A percentile compares a stretch with the other conserved stretches of the same genome.
Evolutionary conservation across 805 yeast genomes (phyloP).

Genomic region (Schwanniomyces polymorphus): DNA sequence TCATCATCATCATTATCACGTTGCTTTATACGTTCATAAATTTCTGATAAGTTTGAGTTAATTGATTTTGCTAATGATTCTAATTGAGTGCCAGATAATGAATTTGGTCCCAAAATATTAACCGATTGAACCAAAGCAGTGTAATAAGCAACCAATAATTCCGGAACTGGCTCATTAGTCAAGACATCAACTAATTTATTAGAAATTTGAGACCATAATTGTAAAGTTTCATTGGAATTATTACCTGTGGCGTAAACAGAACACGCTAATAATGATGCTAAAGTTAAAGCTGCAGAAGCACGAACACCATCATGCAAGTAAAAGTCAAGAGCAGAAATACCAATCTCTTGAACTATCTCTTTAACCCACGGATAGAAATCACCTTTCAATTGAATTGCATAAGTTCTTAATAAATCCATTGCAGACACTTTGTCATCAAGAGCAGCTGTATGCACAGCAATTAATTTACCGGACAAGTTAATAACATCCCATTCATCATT

Average conservation of each 20-base stretch:
- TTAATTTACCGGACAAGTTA: slow-evolving; percentile 84
- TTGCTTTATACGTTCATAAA: slow-evolving; percentile 65
- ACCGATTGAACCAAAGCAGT: slow-evolving; percentile 67
- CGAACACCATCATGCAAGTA: slow-evolving; percentile 94
- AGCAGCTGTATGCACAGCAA: slow-evolving; percentile 93
- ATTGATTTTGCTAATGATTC: slow-evolving; percentile 58
- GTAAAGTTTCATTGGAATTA: slow-evolving; percentile 59
- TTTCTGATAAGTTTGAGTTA: slow-evolving; percentile 60
- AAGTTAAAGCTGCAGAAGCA: slow-evolving; percentile 81
- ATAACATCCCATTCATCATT: slow-evolving; percentile 96
- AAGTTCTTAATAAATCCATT: slow-evolving; percentile 80
- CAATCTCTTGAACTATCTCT: slow-evolving; percentile 74
- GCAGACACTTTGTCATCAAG: slow-evolving; percentile 93
- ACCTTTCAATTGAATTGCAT: slow-evolving; percentile 81
- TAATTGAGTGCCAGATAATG: slow-evolving; percentile 57
- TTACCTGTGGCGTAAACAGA: slow-evolving; percentile 56
- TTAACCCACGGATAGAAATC: slow-evolving; percentile 81
- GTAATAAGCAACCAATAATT: slow-evolving; percentile 76
- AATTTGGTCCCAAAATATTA: slow-evolving; percentile 63
- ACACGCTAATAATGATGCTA: slow-evolving; percentile 73
- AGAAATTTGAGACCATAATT: slow-evolving; percentile 71
- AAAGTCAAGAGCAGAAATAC: slow-evolving; percentile 86
- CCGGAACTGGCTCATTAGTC: slow-evolving; percentile 79
- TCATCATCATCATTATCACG: slow-evolving; percentile 82
- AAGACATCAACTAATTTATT: slow-evolving; percentile 67